Conservation (phyloP, 2,329 filamentous ascomycete genomes). For the Cadophora sp. region DNA sequence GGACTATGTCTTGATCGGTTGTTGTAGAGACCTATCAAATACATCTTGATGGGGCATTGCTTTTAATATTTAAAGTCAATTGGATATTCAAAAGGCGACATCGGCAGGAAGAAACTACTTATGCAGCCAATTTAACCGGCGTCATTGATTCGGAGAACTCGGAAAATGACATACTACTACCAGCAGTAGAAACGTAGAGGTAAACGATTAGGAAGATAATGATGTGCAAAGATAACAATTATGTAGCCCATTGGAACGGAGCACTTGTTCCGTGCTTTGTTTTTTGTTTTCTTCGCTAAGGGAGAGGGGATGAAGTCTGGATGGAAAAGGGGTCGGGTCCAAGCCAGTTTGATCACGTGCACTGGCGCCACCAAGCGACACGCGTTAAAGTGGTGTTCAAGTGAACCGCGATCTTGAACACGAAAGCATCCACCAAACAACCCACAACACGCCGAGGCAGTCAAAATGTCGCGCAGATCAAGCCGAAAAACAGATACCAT, state of each 20-base stretch:
- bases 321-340: neutral
- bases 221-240: neutral
- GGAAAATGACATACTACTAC: neutral
- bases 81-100: constrained; percentile 25
- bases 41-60: constrained; percentile 14
- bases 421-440: neutral
- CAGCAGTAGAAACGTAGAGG: neutral
- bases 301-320: no score
- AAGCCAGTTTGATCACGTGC: constrained; percentile 8
- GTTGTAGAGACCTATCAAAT: constrained; percentile 11
- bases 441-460: constrained; percentile 16
- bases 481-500: constrained; percentile 31
- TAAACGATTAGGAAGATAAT: neutral
- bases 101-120: constrained; percentile 12
- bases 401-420: neutral
- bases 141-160: constrained; percentile 11
- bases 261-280: neutral
- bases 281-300: no score
- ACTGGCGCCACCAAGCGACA: neutral
- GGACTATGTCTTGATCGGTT: constrained; percentile 6
- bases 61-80: constrained; percentile 16
- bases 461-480: constrained; percentile 41
- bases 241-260: neutral
- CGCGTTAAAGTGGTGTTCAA: constrained; percentile 16
- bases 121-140: constrained; percentile 23